These are phyloP conservation scores for Colletotrichum sp. DNA, from an alignment of 2,329 filamentous ascomycete species.

Conservation along the genomic window DNA sequence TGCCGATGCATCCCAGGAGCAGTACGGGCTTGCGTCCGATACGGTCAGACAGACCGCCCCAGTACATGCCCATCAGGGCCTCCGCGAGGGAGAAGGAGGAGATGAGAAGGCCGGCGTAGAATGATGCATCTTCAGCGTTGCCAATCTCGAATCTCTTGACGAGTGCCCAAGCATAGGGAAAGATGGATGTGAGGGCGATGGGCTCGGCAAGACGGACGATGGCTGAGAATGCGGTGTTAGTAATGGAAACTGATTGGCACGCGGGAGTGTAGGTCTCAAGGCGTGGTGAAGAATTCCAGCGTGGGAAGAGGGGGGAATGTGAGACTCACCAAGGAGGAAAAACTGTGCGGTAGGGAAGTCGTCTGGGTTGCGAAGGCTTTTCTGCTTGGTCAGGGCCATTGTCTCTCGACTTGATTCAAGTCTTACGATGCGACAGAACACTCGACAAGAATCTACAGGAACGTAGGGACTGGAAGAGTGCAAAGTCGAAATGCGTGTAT, in stretches of 20 bases:
- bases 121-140: slow-evolving; percentile 76
- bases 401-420: slow-evolving; percentile 42
- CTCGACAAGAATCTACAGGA: slow-evolving; percentile 15
- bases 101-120: slow-evolving; percentile 87
- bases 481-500: slow-evolving; percentile 13
- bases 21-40: slow-evolving; percentile 87
- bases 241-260: neutral
- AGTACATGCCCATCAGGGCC: slow-evolving; percentile 84
- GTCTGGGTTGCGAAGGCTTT: slow-evolving; percentile 65
- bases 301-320: neutral
- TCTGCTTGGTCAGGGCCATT: slow-evolving; percentile 59
- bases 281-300: neutral
- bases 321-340: slow-evolving; percentile 76
- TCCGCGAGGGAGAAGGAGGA: slow-evolving; percentile 86
- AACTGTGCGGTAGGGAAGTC: slow-evolving; percentile 84
- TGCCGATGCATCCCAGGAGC: slow-evolving; percentile 80
- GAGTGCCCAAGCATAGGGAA: slow-evolving; percentile 88
- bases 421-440: slow-evolving; percentile 51
- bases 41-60: slow-evolving; percentile 83
- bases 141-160: slow-evolving; percentile 79
- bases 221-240: slow-evolving; percentile 54
- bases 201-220: slow-evolving; percentile 93
- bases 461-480: slow-evolving; percentile 22
- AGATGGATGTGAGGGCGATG: slow-evolving; percentile 91
- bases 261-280: neutral